These are phyloP conservation scores for Aspergillus tubingensis DNA, from an alignment of 2,329 filamentous ascomycete genomes.

Conservation along the genomic window DNA sequence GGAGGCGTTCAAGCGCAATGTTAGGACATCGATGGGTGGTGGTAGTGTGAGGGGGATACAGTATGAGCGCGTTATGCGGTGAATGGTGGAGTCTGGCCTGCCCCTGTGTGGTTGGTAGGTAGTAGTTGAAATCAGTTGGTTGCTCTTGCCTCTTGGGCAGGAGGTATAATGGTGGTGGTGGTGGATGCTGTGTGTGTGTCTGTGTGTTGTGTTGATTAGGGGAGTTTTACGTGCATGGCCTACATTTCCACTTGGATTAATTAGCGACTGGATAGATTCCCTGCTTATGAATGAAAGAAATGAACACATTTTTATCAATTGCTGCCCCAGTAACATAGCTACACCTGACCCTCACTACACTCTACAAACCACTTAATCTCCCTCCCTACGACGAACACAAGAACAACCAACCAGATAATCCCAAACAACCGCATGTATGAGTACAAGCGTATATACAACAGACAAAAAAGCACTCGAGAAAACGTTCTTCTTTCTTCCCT, in stretches of 20 bases:
- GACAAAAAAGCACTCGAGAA: slow-evolving; percentile 13
- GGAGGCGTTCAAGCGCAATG: slow-evolving; percentile 89
- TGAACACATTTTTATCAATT: slow-evolving; percentile 14
- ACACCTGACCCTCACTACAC: neutral
- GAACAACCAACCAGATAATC: neutral
- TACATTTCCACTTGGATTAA: slow-evolving; percentile 31
- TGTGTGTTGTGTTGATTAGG: neutral
- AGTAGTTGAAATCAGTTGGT: neutral
- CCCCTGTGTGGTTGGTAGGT: neutral
- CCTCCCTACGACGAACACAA: neutral
- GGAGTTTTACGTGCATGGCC: slow-evolving; percentile 11
- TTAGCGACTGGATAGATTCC: slow-evolving; percentile 39
- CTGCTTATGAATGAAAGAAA: slow-evolving; percentile 27
- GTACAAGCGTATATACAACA: slow-evolving; percentile 33
- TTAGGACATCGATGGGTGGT: slow-evolving; percentile 79
- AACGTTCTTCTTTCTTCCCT: slow-evolving; percentile 13
- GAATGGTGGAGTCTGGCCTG: neutral
- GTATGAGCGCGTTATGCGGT: slow-evolving; percentile 76
- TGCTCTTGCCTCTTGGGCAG: neutral
- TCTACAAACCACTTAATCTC: neutral
- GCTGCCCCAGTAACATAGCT: neutral
- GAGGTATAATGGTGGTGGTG: neutral
- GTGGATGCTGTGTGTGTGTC: neutral
- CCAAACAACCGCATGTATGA: slow-evolving; percentile 3
- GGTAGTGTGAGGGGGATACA: slow-evolving; percentile 69